A percentile compares a stretch with the other conserved stretches of the same genome.
These are phyloP conservation scores for Dactylorhiza incarnata DNA, from an alignment of 106 monocot genomes.

Conservation along the genomic window DNA sequence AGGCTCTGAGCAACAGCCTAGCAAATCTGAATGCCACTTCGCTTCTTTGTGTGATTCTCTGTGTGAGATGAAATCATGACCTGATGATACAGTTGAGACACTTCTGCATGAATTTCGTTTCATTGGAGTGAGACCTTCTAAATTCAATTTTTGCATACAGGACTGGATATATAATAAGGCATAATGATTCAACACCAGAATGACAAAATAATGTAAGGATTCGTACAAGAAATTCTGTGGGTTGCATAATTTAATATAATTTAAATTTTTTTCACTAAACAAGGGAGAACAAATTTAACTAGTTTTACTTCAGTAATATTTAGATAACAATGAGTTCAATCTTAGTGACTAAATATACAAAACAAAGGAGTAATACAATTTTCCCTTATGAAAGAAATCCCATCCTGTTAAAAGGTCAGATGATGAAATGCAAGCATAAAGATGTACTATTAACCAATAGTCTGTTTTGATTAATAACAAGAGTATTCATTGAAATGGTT, in stretches of 20 bases:
- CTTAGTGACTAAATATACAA: neutral
- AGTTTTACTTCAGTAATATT: neutral
- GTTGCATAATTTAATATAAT: neutral
- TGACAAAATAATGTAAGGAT: neutral
- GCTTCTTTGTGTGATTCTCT: constrained; percentile 31
- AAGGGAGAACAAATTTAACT: neutral
- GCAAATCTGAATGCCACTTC: constrained; percentile 68
- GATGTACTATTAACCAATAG: neutral
- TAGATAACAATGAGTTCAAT: neutral
- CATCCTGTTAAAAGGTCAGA: neutral
- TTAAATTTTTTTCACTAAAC: neutral
- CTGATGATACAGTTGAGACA: constrained; percentile 38
- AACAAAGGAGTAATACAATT: neutral
- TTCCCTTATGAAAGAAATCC: constrained; percentile 1
- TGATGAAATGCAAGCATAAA: neutral
- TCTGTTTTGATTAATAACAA: neutral
- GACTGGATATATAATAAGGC: neutral
- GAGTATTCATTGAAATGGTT: neutral
- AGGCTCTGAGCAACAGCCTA: constrained; percentile 65
- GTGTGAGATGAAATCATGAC: constrained; percentile 33
- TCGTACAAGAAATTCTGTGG: neutral
- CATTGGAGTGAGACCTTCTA: constrained; percentile 1
- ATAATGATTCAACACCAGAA: neutral
- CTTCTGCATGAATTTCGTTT: constrained; percentile 30
- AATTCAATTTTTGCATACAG: neutral